Conservation (phyloP, 257 asterid species). For the Phtheirospermum japonicum region DNA sequence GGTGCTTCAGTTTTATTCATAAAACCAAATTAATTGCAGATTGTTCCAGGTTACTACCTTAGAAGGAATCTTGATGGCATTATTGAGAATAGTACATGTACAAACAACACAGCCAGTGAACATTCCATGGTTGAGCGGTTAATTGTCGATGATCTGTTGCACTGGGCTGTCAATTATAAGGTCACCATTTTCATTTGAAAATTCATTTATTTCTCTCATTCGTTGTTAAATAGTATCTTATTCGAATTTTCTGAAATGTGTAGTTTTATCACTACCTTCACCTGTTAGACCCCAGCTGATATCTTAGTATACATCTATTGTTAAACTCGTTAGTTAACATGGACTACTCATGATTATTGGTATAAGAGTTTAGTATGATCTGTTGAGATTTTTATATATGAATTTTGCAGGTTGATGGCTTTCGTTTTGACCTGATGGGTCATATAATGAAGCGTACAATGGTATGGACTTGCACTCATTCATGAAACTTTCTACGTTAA, state of each 20-base stretch:
- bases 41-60: slow-evolving; percentile 96
- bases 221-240: no score
- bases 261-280: neutral
- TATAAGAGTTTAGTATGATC: no score
- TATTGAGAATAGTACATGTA: slow-evolving; percentile 82
- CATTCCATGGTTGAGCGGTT: slow-evolving; percentile 94
- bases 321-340: no score
- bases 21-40: no score
- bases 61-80: slow-evolving; percentile 82
- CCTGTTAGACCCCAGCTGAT: neutral
- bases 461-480: slow-evolving; percentile 48
- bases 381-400: no score
- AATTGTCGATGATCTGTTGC: slow-evolving; percentile 81
- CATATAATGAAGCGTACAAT: slow-evolving; percentile 87
- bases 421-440: slow-evolving; percentile 98
- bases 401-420: slow-evolving; percentile 86
- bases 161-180: slow-evolving; percentile 86
- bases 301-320: no score
- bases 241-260: neutral
- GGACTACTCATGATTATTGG: no score
- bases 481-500: neutral
- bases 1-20: no score
- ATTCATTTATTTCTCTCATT: neutral
- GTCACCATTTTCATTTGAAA: slow-evolving; percentile 35
- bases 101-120: slow-evolving; percentile 95